These are phyloP conservation scores for Colletotrichum paranaense DNA, from an alignment of 2,329 filamentous ascomycete species.

Conservation along the genomic window DNA sequence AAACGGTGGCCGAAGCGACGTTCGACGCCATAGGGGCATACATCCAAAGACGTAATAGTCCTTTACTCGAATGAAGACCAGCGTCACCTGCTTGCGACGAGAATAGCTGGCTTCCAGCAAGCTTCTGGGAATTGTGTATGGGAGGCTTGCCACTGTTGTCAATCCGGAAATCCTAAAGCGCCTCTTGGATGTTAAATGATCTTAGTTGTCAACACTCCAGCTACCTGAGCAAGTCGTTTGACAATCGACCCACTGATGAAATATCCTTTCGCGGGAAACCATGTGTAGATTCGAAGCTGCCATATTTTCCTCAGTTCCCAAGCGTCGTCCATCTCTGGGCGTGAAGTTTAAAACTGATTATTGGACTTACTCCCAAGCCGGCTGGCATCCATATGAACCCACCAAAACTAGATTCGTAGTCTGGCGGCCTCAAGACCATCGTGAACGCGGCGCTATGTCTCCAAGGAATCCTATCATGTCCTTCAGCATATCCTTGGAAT, in stretches of 20 bases:
- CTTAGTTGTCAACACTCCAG: no score
- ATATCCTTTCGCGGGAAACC: neutral
- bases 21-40: neutral
- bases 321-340: neutral
- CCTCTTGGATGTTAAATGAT: neutral
- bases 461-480: conserved; percentile 49
- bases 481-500: conserved; percentile 52
- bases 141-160: neutral
- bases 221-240: neutral
- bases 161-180: neutral
- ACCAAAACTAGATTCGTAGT: no score
- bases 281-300: neutral
- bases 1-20: neutral
- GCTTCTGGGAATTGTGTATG: neutral
- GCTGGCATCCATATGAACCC: neutral
- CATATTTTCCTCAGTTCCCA: neutral
- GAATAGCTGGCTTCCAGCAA: neutral
- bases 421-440: neutral
- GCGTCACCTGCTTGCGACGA: neutral
- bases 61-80: neutral
- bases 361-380: neutral
- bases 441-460: no score
- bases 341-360: neutral
- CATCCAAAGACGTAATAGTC: neutral
- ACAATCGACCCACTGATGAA: neutral